Evolutionary conservation across 768 basidiomycete species (phyloP), one percentile per base, ranked within the genome.

Genomic region (Tylopilus intermedius): DNA sequence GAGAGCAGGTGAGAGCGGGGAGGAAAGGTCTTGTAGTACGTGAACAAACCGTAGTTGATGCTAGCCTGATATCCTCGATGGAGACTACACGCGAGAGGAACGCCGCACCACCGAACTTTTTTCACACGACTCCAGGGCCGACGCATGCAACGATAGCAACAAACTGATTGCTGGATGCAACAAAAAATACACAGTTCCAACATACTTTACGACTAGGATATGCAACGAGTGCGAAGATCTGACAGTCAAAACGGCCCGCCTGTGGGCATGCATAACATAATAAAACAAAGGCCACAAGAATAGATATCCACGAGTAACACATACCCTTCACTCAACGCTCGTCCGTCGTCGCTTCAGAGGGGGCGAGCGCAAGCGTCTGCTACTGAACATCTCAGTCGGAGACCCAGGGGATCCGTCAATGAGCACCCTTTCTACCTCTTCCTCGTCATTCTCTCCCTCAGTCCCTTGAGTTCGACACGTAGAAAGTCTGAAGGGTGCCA

Each of bases 261-360:
- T 53, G 29, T 45, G 51, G 26, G 42, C 50, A 24, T 58, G 37
- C 53, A 47, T 40, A 54, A 57, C 56, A 58, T 44, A 43, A 27
- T 45, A 57, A 52, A 32, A 49, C 51, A 54, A 51, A 33, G 30
- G 45, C 49, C 40, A 53, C 52, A 50, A 47, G 53, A 55, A 66
- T 62, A 64, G 54, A 64, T 63, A 68, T 57, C 59, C 56, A 64
- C 61, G 58, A 51, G 61, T 13, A 53, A 54, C 30, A 10, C 37
- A 44, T 35, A 21, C 18, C 27, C 33, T 39, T 61, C 53, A 68
- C 26, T 58, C 51, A n/a, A 55, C 37, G 22, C 55, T 60, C 65
- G 74, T 72, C 57, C 76, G 76, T 56, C 81, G 76, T 65, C 74
- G 82, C 72, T 80, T 83, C 43, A 70, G 60, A 8, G 79, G 80